These are phyloP conservation scores for Arabidopsis suecica DNA, from an alignment of 345 rosid genomes.

Conservation along the genomic window DNA sequence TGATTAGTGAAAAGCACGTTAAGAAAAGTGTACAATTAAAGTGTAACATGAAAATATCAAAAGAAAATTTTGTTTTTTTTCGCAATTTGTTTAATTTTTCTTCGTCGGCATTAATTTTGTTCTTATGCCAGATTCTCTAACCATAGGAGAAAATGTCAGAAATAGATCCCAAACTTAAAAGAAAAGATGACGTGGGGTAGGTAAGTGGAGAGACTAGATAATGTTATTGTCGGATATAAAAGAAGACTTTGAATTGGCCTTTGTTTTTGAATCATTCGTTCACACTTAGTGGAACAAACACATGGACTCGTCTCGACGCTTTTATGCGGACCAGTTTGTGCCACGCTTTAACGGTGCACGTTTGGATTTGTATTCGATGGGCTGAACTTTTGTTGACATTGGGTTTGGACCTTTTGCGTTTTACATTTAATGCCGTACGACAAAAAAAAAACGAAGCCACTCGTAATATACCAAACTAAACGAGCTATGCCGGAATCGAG, in stretches of 20 bases:
- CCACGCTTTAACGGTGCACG: neutral
- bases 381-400: neutral
- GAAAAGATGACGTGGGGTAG: neutral
- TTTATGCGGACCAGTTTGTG: neutral
- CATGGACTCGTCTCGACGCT: neutral
- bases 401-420: neutral
- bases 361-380: neutral
- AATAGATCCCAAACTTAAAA: slow-evolving; percentile 3
- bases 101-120: neutral
- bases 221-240: neutral
- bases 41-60: neutral
- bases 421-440: too few relatives aligned
- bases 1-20: neutral
- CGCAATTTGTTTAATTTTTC: neutral
- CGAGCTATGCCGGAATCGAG: too few relatives aligned
- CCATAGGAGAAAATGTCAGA: slow-evolving; percentile 2
- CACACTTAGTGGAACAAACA: neutral
- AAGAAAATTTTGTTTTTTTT: neutral
- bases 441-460: too few relatives aligned
- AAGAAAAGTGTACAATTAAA: neutral
- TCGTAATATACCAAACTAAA: too few relatives aligned
- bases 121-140: neutral
- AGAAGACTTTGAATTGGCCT: neutral
- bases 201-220: neutral
- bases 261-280: neutral